Conservation (phyloP, 2,329 filamentous ascomycete species). For the Xylariaceae sp. region DNA sequence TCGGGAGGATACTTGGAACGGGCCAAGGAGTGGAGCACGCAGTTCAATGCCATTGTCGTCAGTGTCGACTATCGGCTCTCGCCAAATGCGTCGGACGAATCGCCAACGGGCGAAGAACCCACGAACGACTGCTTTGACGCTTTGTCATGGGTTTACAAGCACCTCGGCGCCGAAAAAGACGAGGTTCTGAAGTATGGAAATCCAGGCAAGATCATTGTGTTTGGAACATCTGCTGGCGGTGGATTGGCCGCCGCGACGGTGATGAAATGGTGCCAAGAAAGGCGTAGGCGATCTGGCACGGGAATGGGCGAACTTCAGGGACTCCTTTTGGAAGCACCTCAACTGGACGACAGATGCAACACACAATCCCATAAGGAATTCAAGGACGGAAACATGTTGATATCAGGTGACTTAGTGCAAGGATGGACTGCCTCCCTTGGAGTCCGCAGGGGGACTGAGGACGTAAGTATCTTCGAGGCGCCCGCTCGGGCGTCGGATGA, state of each 20-base stretch:
- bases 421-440: conserved; percentile 18
- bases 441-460: conserved; percentile 3
- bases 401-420: conserved; percentile 10
- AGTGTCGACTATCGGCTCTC: conserved; percentile 21
- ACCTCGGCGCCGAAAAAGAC: conserved; percentile 8
- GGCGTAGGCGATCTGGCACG: neutral
- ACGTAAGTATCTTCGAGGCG: conserved; percentile 18
- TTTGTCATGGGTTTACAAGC: conserved; percentile 16
- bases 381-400: conserved; percentile 20
- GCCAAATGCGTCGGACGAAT: conserved; percentile 14
- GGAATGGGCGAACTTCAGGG: conserved; percentile 10
- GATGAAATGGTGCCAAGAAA: conserved; percentile 18
- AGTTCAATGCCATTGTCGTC: conserved; percentile 15
- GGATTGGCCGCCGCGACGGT: conserved; percentile 16
- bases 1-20: conserved; percentile 11
- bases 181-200: conserved; percentile 12
- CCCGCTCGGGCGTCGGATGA: conserved; percentile 14
- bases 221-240: conserved; percentile 19
- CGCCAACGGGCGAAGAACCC: conserved; percentile 17
- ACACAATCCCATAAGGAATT: conserved; percentile 15
- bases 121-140: conserved; percentile 21
- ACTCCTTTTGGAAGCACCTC: conserved; percentile 19
- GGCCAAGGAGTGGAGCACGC: conserved; percentile 10
- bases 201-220: conserved; percentile 12
- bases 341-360: conserved; percentile 19